A percentile compares a stretch with the other conserved stretches of the same genome.
phyloP scores from a whole-genome alignment of 2,329 filamentous ascomycete genomes.

The Monosporascus cannonballus region DNA sequence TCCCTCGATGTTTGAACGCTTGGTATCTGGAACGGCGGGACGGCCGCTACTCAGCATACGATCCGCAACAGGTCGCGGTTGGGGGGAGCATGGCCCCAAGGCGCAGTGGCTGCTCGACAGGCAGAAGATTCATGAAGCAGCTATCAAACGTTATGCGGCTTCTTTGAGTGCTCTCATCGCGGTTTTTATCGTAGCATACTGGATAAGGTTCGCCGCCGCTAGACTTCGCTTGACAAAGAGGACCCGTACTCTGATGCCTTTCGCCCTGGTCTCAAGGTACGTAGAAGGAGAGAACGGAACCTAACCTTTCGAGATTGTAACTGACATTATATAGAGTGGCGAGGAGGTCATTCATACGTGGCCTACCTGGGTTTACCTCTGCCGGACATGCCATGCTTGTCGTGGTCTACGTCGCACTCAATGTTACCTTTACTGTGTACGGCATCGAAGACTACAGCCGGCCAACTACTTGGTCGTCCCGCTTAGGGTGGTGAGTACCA shows the following conservation, averaged over 20 bases:
- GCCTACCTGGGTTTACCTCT: conserved; percentile 31
- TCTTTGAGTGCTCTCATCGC: not conserved
- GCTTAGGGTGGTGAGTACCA: conserved; percentile 25
- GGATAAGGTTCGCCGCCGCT: not conserved
- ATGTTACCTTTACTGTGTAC: conserved; percentile 28
- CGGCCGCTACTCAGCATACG: not conserved
- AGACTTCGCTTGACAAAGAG: not conserved
- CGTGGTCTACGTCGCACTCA: conserved; percentile 26
- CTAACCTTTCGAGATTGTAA: not conserved
- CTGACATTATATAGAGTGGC: conserved; percentile 10
- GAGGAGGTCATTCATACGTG: conserved; percentile 22
- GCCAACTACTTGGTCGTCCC: conserved; percentile 21
- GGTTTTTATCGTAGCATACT: not conserved
- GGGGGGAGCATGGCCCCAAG: not conserved
- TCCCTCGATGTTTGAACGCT: not conserved
- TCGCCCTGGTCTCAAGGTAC: conserved; percentile 17
- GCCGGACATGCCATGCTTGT: conserved; percentile 32
- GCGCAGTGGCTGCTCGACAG: not conserved
- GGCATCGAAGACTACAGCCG: conserved; percentile 13
- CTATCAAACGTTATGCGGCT: not conserved
- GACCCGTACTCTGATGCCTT: not conserved
- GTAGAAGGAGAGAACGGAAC: not conserved
- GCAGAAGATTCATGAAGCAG: not conserved
- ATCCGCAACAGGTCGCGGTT: not conserved
- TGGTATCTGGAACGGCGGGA: not conserved